These are phyloP conservation scores for Fagus crenata DNA, from an alignment of 306 rosid species.

Conservation along the genomic window DNA sequence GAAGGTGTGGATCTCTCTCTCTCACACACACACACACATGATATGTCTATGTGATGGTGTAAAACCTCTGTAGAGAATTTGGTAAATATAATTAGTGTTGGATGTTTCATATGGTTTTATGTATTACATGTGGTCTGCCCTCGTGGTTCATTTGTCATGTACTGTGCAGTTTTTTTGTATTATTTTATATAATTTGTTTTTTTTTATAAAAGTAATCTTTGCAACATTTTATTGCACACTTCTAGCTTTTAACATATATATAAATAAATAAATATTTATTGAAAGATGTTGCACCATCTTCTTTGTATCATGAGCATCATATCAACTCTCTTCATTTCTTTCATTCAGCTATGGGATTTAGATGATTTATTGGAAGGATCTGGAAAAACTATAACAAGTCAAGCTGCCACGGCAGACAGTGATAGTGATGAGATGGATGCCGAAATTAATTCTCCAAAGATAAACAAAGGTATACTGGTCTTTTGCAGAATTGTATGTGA, in stretches of 20 bases:
- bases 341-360: constrained; percentile 68
- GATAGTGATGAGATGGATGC: constrained; percentile 61
- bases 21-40: background rate
- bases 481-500: background rate
- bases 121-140: background rate
- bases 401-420: constrained; percentile 31
- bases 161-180: background rate
- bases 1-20: constrained; percentile 52
- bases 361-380: constrained; percentile 57
- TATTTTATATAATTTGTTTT: background rate
- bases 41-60: background rate
- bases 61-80: background rate
- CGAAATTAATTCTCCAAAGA: constrained; percentile 38
- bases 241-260: background rate
- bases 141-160: background rate
- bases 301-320: background rate
- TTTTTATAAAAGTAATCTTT: too few species aligned
- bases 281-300: background rate
- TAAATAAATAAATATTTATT: too few species aligned
- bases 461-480: constrained; percentile 41
- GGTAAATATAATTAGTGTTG: too few species aligned
- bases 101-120: too few species aligned
- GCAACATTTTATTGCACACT: background rate
- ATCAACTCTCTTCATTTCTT: constrained; percentile 4
- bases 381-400: constrained; percentile 27